Conservation (phyloP, 1,284 basidiomycete species). For the Microbotryum saponariae region DNA sequence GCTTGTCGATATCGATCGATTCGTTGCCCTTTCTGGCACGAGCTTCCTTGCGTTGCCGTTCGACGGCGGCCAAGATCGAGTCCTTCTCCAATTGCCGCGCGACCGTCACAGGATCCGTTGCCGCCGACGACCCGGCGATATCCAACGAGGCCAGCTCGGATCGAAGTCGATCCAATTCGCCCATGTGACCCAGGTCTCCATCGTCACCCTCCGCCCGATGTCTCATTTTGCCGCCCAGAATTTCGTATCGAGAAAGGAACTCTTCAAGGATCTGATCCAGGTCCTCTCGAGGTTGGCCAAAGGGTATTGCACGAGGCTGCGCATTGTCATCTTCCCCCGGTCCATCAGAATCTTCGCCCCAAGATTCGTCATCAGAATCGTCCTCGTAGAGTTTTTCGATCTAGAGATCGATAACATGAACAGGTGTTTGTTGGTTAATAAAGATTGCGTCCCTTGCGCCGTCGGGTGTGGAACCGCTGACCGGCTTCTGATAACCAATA, state of each 20-base stretch:
- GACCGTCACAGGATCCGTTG: constrained; percentile 35
- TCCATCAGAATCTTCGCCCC: constrained; percentile 29
- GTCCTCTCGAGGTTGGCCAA: constrained; percentile 62
- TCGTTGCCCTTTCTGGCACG: constrained; percentile 6
- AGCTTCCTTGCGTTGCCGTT: constrained; percentile 37
- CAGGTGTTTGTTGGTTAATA: not conserved
- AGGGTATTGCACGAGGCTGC: too few species aligned
- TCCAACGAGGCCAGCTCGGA: constrained; percentile 58
- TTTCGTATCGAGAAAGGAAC: constrained; percentile 86
- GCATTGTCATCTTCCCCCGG: constrained; percentile 40
- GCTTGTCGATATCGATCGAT: constrained; percentile 32
- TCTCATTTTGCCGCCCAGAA: constrained; percentile 70
- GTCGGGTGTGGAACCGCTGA: not conserved
- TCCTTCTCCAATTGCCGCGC: constrained; percentile 41
- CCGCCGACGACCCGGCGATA: constrained; percentile 40
- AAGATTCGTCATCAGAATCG: constrained; percentile 28
- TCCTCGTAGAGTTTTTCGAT: constrained; percentile 68
- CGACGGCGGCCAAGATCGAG: constrained; percentile 36
- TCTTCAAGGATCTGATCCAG: constrained; percentile 88
- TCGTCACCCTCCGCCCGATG: constrained; percentile 39
- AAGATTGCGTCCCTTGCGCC: constrained; percentile 38
- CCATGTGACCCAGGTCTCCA: constrained; percentile 3
- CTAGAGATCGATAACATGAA: constrained; percentile 37
- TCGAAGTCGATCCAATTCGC: constrained; percentile 71
- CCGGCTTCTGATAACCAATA: constrained; percentile 4